Evolutionary conservation across 148 eudicot genomes (phyloP), one percentile per base, ranked within the genome.

Genomic region (Heliamphora exappendiculata): DNA sequence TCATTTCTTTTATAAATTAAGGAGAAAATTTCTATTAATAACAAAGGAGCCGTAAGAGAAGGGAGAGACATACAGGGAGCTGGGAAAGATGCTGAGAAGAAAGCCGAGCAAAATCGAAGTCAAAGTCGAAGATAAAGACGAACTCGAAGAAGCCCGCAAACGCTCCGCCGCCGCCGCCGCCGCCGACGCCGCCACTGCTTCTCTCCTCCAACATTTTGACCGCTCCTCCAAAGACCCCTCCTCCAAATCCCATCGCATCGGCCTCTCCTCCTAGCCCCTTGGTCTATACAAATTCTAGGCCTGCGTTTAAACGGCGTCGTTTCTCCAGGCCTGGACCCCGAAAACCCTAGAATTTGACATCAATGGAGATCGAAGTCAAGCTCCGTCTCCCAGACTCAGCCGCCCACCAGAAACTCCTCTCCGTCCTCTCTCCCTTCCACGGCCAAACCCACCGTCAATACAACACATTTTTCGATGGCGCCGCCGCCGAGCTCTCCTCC

Each of bases 331-430:
- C 19, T 41, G 9, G 29, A 29, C 22, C 64, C 20, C 24, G 6
- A 22, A 29, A 31, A 3, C 13, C 55, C 68, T 24, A 49, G 51
- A 22, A 64, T 49, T 82, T 2, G 58, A 24, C n/a, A 67, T 73
- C 65, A 57, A 91, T 93, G 93, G 98, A 91, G 71, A 83, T 93
- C n/a, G 98, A 93, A 81, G 93, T 93, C 44, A 93, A 93, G 86
- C 78, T 93, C 62, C 86, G 91, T 33, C 78, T 93, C 39, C 88
- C 87, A 17, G 42, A 86, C 79, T 78, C 88, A 53, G 20, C 75
- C 8, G 81, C 86, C 50, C 91, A 85, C 75, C 82, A 87, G 57
- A 78, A 78, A 34, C 79, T 91, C 12, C 84, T 86, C 14, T 77
- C 92, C 19, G 34, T 88, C 45, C 92, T 91, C 41, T 72, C 91